These are phyloP conservation scores for Phalaenopsis equestris DNA, from an alignment of 106 monocot genomes.

Conservation along the genomic window DNA sequence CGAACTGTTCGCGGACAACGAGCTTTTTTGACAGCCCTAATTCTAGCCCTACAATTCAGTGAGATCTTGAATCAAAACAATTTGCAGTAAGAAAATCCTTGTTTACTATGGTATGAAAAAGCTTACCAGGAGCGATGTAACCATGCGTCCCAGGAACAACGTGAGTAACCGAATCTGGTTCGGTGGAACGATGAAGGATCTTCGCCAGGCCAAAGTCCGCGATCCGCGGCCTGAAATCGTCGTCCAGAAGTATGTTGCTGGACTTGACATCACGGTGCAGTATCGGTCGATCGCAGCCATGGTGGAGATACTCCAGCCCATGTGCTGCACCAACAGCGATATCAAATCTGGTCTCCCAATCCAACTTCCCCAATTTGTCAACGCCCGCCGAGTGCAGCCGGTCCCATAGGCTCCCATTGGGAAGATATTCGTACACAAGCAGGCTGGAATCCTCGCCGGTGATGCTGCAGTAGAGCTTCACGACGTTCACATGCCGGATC, in stretches of 20 bases:
- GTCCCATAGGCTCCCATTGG: constrained; percentile 85
- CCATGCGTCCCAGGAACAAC: constrained; percentile 72
- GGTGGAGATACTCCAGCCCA: constrained; percentile 83
- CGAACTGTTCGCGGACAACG: too few species aligned
- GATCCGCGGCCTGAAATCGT: constrained; percentile 61
- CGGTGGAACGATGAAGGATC: constrained; percentile 10
- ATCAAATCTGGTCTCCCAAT: constrained; percentile 54
- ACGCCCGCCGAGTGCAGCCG: constrained; percentile 35
- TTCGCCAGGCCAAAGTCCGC: constrained; percentile 91
- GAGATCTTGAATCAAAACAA: too few species aligned
- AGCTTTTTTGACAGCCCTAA: too few species aligned
- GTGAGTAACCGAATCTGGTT: constrained; percentile 9
- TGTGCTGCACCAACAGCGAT: constrained; percentile 60
- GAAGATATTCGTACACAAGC: constrained; percentile 79
- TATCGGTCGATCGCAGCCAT: constrained; percentile 55
- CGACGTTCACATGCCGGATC: constrained; percentile 86
- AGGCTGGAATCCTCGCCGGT: constrained; percentile 68
- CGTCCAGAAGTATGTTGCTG: constrained; percentile 86
- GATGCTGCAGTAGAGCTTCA: constrained; percentile 89
- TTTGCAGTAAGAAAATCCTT: too few species aligned
- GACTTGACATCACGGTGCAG: constrained; percentile 88
- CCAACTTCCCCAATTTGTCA: constrained; percentile 27
- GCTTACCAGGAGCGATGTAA: constrained; percentile 74
- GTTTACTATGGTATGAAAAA: too few species aligned
- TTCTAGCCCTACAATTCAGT: too few species aligned